Conservation (phyloP, 2,329 filamentous ascomycete genomes). For the Byssothecium circinans region DNA sequence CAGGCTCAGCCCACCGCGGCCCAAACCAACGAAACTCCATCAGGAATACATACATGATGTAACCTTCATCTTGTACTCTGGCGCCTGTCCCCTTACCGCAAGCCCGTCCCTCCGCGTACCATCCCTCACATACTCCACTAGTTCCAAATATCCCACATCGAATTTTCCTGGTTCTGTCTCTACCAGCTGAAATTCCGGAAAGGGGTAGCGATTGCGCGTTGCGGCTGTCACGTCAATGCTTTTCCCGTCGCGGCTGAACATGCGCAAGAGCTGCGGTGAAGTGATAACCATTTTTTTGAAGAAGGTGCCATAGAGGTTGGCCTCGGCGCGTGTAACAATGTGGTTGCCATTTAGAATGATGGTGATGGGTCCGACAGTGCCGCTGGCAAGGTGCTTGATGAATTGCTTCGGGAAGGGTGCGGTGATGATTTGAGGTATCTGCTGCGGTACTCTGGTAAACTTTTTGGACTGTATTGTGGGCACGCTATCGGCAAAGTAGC, state of each 20-base stretch:
- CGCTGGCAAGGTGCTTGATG: conserved; percentile 10
- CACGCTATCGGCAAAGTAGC: not conserved
- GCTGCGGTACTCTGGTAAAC: not conserved
- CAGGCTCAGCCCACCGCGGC: no score
- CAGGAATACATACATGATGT: no score
- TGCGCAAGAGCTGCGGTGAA: conserved; percentile 7
- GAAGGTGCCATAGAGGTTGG: conserved; percentile 6
- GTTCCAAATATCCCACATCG: conserved; percentile 1
- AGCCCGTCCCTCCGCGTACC: no score
- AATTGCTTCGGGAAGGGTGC: conserved; percentile 4
- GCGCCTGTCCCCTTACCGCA: no score
- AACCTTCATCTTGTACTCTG: no score
- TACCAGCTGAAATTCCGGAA: conserved; percentile 4
- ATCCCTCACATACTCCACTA: not conserved
- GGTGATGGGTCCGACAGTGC: conserved; percentile 10
- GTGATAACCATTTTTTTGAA: conserved; percentile 14
- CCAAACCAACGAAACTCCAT: no score
- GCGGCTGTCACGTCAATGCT: conserved; percentile 3
- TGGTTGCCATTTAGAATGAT: conserved; percentile 1
- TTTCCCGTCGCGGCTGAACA: conserved; percentile 6
- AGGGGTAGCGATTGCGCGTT: conserved; percentile 6
- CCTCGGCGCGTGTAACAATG: conserved; percentile 4
- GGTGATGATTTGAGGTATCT: not conserved
- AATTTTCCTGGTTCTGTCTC: not conserved
- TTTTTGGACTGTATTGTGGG: not conserved